phyloP scores from a whole-genome alignment of 2,329 filamentous ascomycete genomes.

The Colletotrichum sp. region DNA sequence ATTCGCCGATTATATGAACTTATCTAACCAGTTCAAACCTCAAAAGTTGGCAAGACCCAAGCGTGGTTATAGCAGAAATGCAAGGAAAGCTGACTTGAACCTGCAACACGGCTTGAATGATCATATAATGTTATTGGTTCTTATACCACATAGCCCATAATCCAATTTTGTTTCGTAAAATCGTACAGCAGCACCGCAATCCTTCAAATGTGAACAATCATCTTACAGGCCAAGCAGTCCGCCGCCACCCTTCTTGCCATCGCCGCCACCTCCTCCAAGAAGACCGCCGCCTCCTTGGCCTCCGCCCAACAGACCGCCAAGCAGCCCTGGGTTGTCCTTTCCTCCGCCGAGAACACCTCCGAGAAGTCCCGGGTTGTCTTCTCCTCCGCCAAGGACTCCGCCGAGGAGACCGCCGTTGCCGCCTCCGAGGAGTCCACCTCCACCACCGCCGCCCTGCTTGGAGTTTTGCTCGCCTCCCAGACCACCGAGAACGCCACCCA shows the following conservation, averaged over 20 bases:
- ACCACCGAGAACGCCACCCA: slow-evolving; percentile 10
- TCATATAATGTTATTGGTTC: neutral
- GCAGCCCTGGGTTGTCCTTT: neutral
- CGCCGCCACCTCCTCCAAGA: neutral
- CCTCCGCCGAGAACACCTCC: neutral
- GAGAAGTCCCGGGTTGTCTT: neutral
- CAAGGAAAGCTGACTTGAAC: no score
- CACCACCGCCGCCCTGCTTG: neutral
- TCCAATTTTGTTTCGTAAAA: neutral
- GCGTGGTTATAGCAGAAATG: no score
- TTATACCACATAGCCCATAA: neutral
- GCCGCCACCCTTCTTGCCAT: neutral
- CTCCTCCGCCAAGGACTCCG: neutral
- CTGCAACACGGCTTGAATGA: no score
- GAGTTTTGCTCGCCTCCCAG: neutral
- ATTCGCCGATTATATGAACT: no score
- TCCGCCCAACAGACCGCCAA: neutral
- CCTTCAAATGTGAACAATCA: accelerated
- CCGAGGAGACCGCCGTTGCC: neutral
- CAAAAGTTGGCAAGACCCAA: no score
- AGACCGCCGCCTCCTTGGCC: neutral
- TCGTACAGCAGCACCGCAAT: neutral
- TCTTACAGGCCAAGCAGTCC: neutral
- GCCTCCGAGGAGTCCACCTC: neutral
- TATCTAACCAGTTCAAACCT: no score